Percentiles rank a stretch among this genome's conserved stretches.
These are phyloP conservation scores for Colletotrichum chrysophilum DNA, from an alignment of 2,329 filamentous ascomycete genomes.

Conservation along the genomic window DNA sequence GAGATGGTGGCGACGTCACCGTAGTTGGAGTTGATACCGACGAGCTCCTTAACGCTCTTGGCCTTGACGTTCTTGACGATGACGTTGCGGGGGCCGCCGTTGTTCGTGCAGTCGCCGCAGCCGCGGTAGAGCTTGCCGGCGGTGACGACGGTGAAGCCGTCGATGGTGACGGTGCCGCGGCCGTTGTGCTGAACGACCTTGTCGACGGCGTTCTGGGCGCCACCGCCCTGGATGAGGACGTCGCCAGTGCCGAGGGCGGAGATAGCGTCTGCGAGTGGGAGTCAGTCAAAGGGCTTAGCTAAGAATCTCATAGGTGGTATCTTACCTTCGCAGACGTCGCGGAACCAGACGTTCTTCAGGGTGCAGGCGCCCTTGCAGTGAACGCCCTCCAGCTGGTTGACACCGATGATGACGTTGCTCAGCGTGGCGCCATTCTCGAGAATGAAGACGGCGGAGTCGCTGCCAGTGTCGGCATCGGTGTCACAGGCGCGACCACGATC, in stretches of 20 bases:
- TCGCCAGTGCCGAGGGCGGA: conserved; percentile 14
- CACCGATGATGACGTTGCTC: conserved; percentile 59
- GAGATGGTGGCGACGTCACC: conserved; percentile 29
- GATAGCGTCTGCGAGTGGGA: background rate
- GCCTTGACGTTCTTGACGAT: conserved; percentile 22
- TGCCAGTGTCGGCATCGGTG: conserved; percentile 24
- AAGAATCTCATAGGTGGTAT: fast-evolving
- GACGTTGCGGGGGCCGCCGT: conserved; percentile 20
- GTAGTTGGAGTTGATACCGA: conserved; percentile 45
- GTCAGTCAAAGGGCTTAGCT: fast-evolving
- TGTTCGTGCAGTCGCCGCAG: conserved; percentile 45
- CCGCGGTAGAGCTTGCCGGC: conserved; percentile 49
- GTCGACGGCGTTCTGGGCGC: conserved; percentile 35
- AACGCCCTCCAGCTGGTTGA: conserved; percentile 54
- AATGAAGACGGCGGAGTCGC: conserved; percentile 52
- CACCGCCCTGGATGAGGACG: conserved; percentile 33
- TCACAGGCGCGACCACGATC: conserved; percentile 25
- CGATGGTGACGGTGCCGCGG: conserved; percentile 31
- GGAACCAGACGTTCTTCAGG: conserved; percentile 43
- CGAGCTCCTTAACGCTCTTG: conserved; percentile 33
- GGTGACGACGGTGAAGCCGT: conserved; percentile 41
- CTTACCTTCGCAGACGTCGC: conserved; percentile 41
- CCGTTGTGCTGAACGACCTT: conserved; percentile 41
- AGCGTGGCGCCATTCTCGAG: conserved; percentile 54
- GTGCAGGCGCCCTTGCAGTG: conserved; percentile 54